Evolutionary conservation across 129 eudicot genomes (phyloP).

Genomic region (Flaveria brownii): DNA sequence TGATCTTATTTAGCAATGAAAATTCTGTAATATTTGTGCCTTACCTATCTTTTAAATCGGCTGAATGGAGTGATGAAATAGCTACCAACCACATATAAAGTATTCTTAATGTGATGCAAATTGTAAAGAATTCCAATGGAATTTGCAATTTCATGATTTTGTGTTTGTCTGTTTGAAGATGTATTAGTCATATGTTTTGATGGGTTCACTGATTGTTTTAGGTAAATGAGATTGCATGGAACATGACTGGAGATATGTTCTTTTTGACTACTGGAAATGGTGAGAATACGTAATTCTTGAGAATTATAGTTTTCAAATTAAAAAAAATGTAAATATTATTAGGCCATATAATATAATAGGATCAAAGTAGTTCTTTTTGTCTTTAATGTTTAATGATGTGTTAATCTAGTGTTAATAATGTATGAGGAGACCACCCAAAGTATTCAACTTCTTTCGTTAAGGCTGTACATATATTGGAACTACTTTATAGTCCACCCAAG

Average conservation of each 20-base stretch:
- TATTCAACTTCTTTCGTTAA: neutral
- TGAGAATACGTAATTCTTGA: conserved; percentile 37
- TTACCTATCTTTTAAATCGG: neutral
- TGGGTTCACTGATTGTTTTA: conserved; percentile 20
- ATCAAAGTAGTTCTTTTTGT: neutral
- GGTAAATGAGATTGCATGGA: conserved; percentile 99
- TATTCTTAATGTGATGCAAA: neutral
- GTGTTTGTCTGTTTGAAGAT: neutral
- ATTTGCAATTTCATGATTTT: neutral
- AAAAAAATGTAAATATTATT: too few relatives aligned
- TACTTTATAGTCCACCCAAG: neutral
- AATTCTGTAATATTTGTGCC: neutral
- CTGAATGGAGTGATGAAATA: neutral
- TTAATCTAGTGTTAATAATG: neutral
- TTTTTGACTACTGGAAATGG: conserved; percentile 96
- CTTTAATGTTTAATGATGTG: neutral
- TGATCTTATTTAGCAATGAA: neutral
- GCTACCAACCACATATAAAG: neutral
- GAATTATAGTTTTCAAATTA: neutral
- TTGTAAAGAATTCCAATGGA: neutral
- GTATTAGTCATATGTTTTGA: neutral
- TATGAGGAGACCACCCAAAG: neutral
- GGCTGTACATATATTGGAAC: neutral
- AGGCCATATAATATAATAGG: neutral
- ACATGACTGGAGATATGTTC: conserved; percentile 86